Evolutionary conservation across 257 asterid genomes (phyloP).

Genomic region (Nicotiana undulata): DNA sequence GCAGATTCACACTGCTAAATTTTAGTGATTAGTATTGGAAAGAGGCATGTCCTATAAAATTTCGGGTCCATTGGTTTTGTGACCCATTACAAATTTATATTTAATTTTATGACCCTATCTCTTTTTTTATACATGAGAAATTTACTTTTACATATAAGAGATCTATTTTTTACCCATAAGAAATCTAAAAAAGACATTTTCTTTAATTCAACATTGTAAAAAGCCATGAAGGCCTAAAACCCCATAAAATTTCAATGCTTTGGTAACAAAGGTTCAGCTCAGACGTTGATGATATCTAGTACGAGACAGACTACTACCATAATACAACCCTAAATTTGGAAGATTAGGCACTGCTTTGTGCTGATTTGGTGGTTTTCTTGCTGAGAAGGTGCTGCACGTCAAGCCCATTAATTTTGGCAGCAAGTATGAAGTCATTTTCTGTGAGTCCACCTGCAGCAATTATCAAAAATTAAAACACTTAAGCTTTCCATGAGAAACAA

Average conservation of each 20-base stretch:
- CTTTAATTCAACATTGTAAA: no score
- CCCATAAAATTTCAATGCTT: background rate
- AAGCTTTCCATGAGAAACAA: background rate
- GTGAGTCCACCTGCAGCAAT: slow-evolving; percentile 71
- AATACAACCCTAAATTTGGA: background rate
- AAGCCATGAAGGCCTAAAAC: no score
- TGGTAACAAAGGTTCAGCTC: background rate
- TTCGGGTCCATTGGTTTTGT: no score
- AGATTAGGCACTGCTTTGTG: background rate
- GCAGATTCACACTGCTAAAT: no score
- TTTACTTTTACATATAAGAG: no score
- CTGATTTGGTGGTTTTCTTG: slow-evolving; percentile 34
- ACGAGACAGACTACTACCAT: background rate
- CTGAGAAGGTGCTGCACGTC: slow-evolving; percentile 67
- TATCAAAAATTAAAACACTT: background rate
- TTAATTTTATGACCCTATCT: no score
- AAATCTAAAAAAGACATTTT: no score
- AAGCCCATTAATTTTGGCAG: slow-evolving; percentile 68
- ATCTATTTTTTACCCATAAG: no score
- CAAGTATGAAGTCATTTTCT: slow-evolving; percentile 92
- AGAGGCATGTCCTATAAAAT: background rate
- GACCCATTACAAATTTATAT: no score
- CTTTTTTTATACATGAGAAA: no score
- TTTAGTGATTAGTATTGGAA: background rate
- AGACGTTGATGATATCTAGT: background rate